Percentiles rank a stretch among this genome's conserved stretches.
These are phyloP conservation scores for Carex pumila DNA, from an alignment of 176 grass and related monocot species.

Conservation along the genomic window DNA sequence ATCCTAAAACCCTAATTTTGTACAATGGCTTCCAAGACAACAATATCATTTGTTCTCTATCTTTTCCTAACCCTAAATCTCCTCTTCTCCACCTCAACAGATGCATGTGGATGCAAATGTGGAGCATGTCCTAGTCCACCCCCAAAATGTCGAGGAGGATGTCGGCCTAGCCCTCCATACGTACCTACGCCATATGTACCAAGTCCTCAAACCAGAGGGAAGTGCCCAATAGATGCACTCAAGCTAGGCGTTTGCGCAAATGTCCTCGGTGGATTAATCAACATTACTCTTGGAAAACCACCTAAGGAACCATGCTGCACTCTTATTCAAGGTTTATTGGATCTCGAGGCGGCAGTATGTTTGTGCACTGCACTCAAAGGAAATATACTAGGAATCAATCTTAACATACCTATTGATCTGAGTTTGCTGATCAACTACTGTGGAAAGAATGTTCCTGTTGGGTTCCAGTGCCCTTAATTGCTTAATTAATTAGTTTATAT, in stretches of 20 bases:
- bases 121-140: conserved; percentile 29
- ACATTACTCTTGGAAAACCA: conserved; percentile 51
- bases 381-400: conserved; percentile 64
- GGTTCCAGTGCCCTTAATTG: conserved; percentile 56
- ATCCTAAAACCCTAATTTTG: neutral
- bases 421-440: conserved; percentile 87
- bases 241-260: conserved; percentile 74
- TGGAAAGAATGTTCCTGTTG: conserved; percentile 40
- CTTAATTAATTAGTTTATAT: neutral
- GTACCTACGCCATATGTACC: neutral
- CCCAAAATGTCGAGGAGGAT: neutral
- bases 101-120: conserved; percentile 42
- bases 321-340: conserved; percentile 57
- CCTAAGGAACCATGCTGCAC: conserved; percentile 55
- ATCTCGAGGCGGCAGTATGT: conserved; percentile 70
- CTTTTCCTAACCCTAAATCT: conserved; percentile 42
- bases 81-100: conserved; percentile 40
- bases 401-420: conserved; percentile 64
- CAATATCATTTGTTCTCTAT: conserved; percentile 9
- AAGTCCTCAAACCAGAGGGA: neutral
- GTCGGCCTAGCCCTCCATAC: neutral
- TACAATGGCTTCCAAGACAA: neutral
- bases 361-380: conserved; percentile 55
- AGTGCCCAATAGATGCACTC: conserved; percentile 55
- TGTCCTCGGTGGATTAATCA: conserved; percentile 65